These are phyloP conservation scores for Prosopis cineraria DNA, from an alignment of 306 rosid species.

Conservation along the genomic window DNA sequence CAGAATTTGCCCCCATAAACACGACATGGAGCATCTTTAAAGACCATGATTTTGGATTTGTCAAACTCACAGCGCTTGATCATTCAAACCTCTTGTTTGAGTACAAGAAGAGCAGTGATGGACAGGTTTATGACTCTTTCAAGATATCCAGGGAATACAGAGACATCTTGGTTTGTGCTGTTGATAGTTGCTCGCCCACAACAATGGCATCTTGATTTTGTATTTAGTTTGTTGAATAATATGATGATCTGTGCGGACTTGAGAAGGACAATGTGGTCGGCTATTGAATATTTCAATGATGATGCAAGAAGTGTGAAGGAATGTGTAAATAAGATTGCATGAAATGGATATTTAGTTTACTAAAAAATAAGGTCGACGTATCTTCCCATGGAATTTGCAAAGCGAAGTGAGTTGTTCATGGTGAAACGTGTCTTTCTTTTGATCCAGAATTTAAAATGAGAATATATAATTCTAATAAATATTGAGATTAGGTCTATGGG, in stretches of 20 bases:
- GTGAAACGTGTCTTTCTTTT: neutral
- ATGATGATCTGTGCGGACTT: slow-evolving; percentile 16
- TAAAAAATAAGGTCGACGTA: neutral
- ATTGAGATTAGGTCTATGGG: neutral
- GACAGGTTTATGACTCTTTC: slow-evolving; percentile 81
- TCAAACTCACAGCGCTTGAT: slow-evolving; percentile 83
- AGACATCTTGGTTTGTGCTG: slow-evolving; percentile 81
- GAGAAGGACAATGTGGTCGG: neutral
- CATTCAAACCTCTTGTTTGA: slow-evolving; percentile 88
- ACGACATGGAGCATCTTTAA: slow-evolving; percentile 81
- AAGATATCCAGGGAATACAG: slow-evolving; percentile 72
- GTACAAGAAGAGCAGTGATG: slow-evolving; percentile 95
- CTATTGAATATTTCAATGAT: neutral
- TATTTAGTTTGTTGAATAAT: slow-evolving; percentile 28
- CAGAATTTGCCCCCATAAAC: slow-evolving; percentile 62
- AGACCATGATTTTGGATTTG: slow-evolving; percentile 83
- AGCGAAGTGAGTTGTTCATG: neutral
- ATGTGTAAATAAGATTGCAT: neutral
- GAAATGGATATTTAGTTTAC: neutral
- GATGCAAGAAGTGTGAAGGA: neutral
- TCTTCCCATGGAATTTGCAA: neutral
- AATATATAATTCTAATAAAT: neutral
- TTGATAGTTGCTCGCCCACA: slow-evolving; percentile 66
- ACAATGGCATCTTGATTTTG: slow-evolving; percentile 59
- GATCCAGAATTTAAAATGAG: neutral